Evolutionary conservation across 331 rosid genomes (phyloP), one percentile per base, ranked within the genome.

Genomic region (Malus hybrid): DNA sequence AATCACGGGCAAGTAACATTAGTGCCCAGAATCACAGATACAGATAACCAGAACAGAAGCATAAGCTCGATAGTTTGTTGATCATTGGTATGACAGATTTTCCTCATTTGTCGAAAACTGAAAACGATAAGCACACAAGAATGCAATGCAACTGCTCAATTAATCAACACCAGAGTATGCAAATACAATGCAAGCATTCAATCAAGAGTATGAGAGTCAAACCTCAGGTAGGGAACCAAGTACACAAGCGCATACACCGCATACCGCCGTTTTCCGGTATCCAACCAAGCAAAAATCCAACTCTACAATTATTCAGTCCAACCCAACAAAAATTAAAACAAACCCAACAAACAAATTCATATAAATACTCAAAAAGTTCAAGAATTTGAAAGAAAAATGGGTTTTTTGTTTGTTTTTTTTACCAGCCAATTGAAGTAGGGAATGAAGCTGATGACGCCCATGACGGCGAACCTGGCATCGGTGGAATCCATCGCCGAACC

Each of bases 391-490:
- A 16, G 57, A 16, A 2, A 52, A 52, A 0, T 16, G 57, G 57
- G 18, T 52, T 52, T 1, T 52, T 52, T n/a, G 46, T 39, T 2
- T 39, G 44, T 39, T 22, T 33, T 14, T 6, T 27, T 59, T 80
- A 91, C 99, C 74, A 95, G 96, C 99, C 99, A 95, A 78, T 95
- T 95, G 84, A 95, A 95, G 86, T 87, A 95, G 57, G 99, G 99
- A 79, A 95, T 89, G 89, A 92, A 85, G 78, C 96, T 88, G n/a
- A 95, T 68, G 70, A 95, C 83, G 64, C 91, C 87, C 99, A 95
- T 92, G 24, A 90, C 92, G 0, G 90, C 92, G 31, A 95, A 81
- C 86, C 97, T 89, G 3, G 96, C 57, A 74, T 92, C 96, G 15
- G 90, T 85, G 44, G 90, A 76, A 31, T 85, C 89, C 33, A 88